A percentile compares a stretch with the other conserved stretches of the same genome.
Evolutionary conservation across 2,329 filamentous ascomycete species (phyloP).

Genomic region (Ophiostoma montium): DNA sequence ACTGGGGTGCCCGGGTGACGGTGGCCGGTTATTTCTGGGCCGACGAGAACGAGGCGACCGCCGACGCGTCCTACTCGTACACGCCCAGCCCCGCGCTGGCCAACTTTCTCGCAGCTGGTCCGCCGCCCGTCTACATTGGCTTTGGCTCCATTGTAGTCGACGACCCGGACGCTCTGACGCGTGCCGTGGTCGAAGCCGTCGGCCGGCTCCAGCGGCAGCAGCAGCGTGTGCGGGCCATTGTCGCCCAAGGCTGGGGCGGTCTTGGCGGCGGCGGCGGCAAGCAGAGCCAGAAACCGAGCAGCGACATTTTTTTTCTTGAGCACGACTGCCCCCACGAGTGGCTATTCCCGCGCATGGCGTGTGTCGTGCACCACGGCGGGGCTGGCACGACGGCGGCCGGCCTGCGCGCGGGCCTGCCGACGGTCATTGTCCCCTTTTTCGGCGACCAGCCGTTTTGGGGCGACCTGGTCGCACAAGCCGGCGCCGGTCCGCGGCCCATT

Average conservation of each 20-base stretch:
- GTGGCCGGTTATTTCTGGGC: constrained; percentile 63
- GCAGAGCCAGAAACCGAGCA: neutral
- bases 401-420: constrained; percentile 67
- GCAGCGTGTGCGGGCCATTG: constrained; percentile 44
- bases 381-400: constrained; percentile 80
- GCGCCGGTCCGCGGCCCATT: constrained; percentile 57
- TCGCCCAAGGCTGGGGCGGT: constrained; percentile 82
- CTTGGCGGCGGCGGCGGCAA: constrained; percentile 49
- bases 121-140: constrained; percentile 66
- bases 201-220: constrained; percentile 29
- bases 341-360: constrained; percentile 69
- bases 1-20: constrained; percentile 59
- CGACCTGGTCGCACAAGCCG: constrained; percentile 56
- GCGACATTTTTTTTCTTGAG: constrained; percentile 1
- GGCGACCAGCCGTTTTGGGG: constrained; percentile 79
- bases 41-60: neutral
- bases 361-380: constrained; percentile 77
- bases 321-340: constrained; percentile 53
- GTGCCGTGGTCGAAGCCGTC: constrained; percentile 58
- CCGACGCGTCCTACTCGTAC: constrained; percentile 24
- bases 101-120: constrained; percentile 51
- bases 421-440: constrained; percentile 75
- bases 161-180: constrained; percentile 56
- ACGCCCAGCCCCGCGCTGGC: constrained; percentile 51
- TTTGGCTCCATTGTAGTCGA: constrained; percentile 76